Conservation (phyloP, 2,329 filamentous ascomycete genomes). For the Aspergillus sp. region DNA sequence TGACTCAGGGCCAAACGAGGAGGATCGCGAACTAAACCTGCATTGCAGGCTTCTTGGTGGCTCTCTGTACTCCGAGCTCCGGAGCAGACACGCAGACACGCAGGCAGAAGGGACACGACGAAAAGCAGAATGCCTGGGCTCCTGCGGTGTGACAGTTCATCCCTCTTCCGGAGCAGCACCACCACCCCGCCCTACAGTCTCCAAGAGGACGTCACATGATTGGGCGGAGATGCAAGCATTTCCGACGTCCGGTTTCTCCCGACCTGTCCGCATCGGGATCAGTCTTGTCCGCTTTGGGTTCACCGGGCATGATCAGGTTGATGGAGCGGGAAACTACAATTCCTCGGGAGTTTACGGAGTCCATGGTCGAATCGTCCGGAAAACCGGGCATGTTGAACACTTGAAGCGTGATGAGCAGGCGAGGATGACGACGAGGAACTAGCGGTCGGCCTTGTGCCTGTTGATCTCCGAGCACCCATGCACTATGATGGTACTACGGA, state of each 20-base stretch:
- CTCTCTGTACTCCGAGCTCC: not conserved
- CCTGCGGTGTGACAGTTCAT: too few species aligned
- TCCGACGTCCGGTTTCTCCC: constrained; percentile 24
- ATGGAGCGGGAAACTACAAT: constrained; percentile 16
- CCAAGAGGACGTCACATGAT: constrained; percentile 26
- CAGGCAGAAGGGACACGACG: not conserved
- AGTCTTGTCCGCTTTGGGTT: constrained; percentile 32
- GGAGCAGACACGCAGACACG: too few species aligned
- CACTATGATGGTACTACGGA: not conserved
- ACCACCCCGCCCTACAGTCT: not conserved
- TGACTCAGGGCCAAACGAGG: too few species aligned
- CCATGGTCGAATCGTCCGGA: constrained; percentile 10
- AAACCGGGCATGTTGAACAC: constrained; percentile 11
- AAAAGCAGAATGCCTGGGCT: too few species aligned
- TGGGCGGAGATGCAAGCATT: constrained; percentile 22
- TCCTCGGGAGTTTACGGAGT: constrained; percentile 22
- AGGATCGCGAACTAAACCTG: too few species aligned
- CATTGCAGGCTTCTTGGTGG: too few species aligned
- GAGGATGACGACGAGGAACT: not conserved
- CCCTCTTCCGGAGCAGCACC: not conserved
- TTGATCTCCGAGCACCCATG: not conserved
- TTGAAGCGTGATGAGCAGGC: not conserved
- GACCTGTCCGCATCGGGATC: constrained; percentile 11
- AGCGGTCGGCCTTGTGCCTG: not conserved
- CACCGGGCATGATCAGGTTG: constrained; percentile 23